Base-by-base conservation (phyloP, 1,139 yeast genomes). In the Pneumocystis wakefieldiae region DNA sequence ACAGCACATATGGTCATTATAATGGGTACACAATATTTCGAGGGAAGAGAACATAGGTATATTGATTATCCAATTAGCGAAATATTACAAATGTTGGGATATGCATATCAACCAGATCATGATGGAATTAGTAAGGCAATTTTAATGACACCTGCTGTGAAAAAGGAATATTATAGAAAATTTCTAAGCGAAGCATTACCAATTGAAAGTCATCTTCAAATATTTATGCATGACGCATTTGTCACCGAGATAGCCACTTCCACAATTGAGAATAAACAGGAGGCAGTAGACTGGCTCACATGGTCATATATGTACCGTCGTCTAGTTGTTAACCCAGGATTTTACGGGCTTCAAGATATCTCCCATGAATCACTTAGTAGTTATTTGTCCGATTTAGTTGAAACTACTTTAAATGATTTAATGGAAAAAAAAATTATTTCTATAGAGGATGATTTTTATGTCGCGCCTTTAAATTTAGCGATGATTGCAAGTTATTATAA, bases 261-360 rank as follows among this genome's bases (percentile, higher is more conserved):
- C 1, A 77, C 84, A n/a, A 80, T 92, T 65, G 80, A 78, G 62
- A 78, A 82, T 5, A 83, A 87, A 70, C 97, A 91, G 69, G 95
- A 87, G 67, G 87, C 95, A 68, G 81, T 94, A 66, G 97, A 91
- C 70, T 88, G 96, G 94, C 71, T 94, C 57, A 87, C 97, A 0
- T 87, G 82, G 73, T 81, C 96, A 0, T 87, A 84, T 69, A 87
- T 90, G 70, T 94, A 88, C 74, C 78, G 95, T 67, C 77, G 97
- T 62, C 73, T 92, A 32, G 85, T 83, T 64, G 78, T 82, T 59
- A 94, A 94, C 71, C 97, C 98, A 1, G 84, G 95, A 66, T 94
- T 82, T 72, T 94, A 94, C 71, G 96, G 91, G 28, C 80, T 88
- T 35, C 77, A 77, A 57, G 87, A 84, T 66, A 77, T 80, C 1